Evolutionary conservation across 768 basidiomycete species (phyloP), one percentile per base, ranked within the genome.

Genomic region (Roridomyces roridus): DNA sequence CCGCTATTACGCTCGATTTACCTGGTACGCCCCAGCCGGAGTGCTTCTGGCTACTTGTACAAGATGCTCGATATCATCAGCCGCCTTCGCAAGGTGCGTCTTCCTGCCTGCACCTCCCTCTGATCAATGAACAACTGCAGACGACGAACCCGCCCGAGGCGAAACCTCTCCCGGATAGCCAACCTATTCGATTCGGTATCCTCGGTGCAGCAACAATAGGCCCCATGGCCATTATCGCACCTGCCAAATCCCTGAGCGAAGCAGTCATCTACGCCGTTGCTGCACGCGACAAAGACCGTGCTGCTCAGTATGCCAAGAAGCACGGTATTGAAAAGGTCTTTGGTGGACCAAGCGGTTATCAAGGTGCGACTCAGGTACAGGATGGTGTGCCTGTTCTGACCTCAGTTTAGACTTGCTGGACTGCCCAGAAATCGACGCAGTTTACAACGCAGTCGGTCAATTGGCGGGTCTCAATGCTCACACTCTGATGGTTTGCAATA

Each of bases 191-290:
- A 39, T 68, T 69, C 48, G 70, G 69, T 2, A 70, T 76, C 12
- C 68, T 75, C 11, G 74, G 86, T 7, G 84, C 86, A 4, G 85
- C 86, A 1, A 70, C 63, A 25, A 85, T 87, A 24, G 84, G 80
- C 0, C 84, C 85, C 5, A 39, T 55, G 8, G 85, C 81, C 6
- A 69, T 87, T 14, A 76, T 88, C 31, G 55, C 57, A 2, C 85
- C 87, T 8, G 81, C 80, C 0, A 75, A 70, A 48, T 79, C 72
- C 51, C 87, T 88, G 51, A 72, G 82, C 0, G 88, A 85, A 55
- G 83, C 79, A 1, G 76, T 81, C 11, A 68, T 88, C 0, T 70
- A 77, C 39, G 88, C 81, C 3, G 77, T 89, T 5, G 87, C 86
- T 2, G 82, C 87, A 4, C 76, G 88, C 17, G 80, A 78, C 65